Conservation (phyloP, 768 basidiomycete species). For the Auriscalpium vulgare region DNA sequence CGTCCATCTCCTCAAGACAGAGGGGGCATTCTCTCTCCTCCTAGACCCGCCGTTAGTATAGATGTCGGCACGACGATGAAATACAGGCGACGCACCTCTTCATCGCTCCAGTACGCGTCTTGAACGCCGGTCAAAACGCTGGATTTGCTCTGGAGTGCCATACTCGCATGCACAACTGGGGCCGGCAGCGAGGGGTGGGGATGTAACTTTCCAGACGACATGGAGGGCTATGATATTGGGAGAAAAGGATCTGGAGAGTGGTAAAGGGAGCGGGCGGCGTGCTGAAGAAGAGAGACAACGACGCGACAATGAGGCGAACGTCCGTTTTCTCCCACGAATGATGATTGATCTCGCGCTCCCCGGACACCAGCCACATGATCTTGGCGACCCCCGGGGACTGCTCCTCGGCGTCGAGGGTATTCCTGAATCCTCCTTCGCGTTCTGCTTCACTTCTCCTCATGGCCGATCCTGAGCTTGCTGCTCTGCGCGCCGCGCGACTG, state of each 20-base stretch:
- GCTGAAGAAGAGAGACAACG: slow-evolving; percentile 1
- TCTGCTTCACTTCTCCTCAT: background rate
- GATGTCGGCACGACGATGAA: background rate
- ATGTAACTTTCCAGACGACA: slow-evolving; percentile 51
- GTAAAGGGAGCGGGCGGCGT: background rate
- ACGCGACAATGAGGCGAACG: slow-evolving; percentile 16
- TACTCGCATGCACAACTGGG: slow-evolving; percentile 63
- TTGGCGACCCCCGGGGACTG: background rate
- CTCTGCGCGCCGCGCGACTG: slow-evolving; percentile 36
- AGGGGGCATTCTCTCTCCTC: slow-evolving; percentile 97
- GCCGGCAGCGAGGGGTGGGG: slow-evolving; percentile 64
- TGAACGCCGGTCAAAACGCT: slow-evolving; percentile 84
- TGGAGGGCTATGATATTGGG: slow-evolving; percentile 14
- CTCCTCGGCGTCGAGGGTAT: background rate
- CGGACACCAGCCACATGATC: slow-evolving; percentile 25
- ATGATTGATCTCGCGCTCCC: background rate
- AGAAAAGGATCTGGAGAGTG: background rate
- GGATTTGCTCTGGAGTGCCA: slow-evolving; percentile 72
- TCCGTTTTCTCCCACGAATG: slow-evolving; percentile 3
- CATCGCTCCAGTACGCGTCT: slow-evolving; percentile 96
- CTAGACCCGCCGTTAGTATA: slow-evolving; percentile 30
- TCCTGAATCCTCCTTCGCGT: background rate
- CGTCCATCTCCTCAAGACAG: slow-evolving; percentile 98
- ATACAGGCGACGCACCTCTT: slow-evolving; percentile 53
- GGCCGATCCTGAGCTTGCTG: slow-evolving; percentile 34